Percentiles rank a stretch among this genome's conserved stretches.
phyloP scores from a whole-genome alignment of 2,329 filamentous ascomycete species.

The Colletotrichum karsti region DNA sequence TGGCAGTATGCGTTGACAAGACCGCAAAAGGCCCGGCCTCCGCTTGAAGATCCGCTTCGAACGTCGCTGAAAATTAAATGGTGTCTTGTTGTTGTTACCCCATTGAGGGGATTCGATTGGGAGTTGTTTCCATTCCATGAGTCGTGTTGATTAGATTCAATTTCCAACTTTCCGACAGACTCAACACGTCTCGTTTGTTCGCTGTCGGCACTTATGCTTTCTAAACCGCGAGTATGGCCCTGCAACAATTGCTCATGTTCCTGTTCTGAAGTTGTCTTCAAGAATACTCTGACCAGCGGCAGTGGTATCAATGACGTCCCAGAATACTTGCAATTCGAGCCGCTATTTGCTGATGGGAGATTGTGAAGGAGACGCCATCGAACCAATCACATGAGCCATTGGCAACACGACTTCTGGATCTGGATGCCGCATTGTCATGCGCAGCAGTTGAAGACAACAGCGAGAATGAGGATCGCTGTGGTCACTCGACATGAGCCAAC shows the following conservation, averaged over 20 bases:
- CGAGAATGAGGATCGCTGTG: slow-evolving; percentile 3
- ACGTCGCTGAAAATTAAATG: neutral
- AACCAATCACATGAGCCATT: slow-evolving; percentile 10
- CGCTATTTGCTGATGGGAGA: neutral
- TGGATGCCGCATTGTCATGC: neutral
- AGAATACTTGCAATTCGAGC: neutral
- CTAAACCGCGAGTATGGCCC: no score
- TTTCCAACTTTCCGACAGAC: neutral
- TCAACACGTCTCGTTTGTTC: neutral
- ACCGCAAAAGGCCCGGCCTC: slow-evolving; percentile 21
- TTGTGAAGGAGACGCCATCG: neutral
- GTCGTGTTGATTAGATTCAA: neutral
- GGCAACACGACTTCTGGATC: neutral
- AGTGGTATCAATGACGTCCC: no score
- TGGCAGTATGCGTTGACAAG: slow-evolving; percentile 1
- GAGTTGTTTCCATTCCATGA: neutral
- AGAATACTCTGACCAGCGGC: neutral
- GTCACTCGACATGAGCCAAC: neutral
- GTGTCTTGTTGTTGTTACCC: neutral
- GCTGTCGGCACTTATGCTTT: no score
- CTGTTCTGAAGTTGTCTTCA: no score
- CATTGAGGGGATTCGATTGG: neutral
- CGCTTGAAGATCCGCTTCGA: neutral
- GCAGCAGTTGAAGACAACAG: neutral
- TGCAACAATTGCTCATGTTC: no score